Base-by-base conservation (phyloP, 345 rosid species). In the Brassica rapa region DNA sequence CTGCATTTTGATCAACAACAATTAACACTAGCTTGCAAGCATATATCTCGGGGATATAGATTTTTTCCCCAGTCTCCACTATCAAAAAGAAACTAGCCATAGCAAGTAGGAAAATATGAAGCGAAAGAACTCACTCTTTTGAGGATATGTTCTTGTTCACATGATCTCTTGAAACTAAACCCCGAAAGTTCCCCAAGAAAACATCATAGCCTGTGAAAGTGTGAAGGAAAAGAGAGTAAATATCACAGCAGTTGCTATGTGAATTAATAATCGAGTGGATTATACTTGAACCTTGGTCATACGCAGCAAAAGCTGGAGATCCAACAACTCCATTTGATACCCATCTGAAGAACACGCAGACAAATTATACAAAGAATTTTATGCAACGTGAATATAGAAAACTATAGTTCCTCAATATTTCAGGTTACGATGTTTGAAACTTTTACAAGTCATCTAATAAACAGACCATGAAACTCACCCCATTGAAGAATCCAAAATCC, bases 281-380 rank as follows among this genome's bases (percentile, higher is more conserved):
- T 35, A 23, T 66, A 68, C 60, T 80, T 81, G 66, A 69, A 95
- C 99, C 99, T 86, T 95, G 97, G 87, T 95, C 98, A 85, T 87
- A 95, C 39, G 98, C 99, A 61, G 98, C 99, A 83, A 93, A 95
- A 74, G 99, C 98, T 11, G 99, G 99, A 81, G 97, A 93, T 61
- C 99, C 98, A 75, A 95, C 98, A 75, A 95, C 82, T 19, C 98
- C 99, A 85, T 93, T 92, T 60, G 97, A 89, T 55, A 95, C 96
- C 99, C 98, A 95, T 63, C 98, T 95, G 90, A 59, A 77, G 72
- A 78, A 62, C 9, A 5, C 25, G 60, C 57, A 68, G 59, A 37
- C 71, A 77, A 27, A 4, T 32, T 32, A 62, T 5, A 21, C 41
- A 70, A 76, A 32, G 3, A 70, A 70, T 19, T 39, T 4, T 5